Conservation (phyloP, 1,284 basidiomycete species). For the Meripilus lineatus region DNA sequence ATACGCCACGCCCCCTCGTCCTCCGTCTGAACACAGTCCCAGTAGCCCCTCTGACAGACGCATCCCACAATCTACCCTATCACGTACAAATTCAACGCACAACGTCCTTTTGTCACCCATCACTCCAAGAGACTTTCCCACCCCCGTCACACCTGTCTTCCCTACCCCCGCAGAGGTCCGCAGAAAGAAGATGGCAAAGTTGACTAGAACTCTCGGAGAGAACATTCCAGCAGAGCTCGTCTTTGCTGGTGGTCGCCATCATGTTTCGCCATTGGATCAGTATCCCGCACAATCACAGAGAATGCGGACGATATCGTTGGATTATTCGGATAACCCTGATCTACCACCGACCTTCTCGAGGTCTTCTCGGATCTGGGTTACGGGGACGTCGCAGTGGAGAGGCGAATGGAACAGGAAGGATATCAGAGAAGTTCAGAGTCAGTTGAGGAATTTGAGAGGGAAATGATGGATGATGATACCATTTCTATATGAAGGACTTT, state of each 20-base stretch:
- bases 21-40: slow-evolving; percentile 16
- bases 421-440: slow-evolving; percentile 27
- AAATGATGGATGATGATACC: no score
- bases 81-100: no score
- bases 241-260: neutral
- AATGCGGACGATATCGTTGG: slow-evolving; percentile 23
- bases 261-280: neutral
- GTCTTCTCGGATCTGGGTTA: slow-evolving; percentile 22
- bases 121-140: neutral
- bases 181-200: slow-evolving; percentile 38
- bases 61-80: slow-evolving; percentile 11
- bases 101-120: slow-evolving; percentile 1
- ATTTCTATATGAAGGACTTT: no score
- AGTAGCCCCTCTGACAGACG: slow-evolving; percentile 16
- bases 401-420: slow-evolving; percentile 30
- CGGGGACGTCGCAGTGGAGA: slow-evolving; percentile 20
- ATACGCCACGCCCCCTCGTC: slow-evolving; percentile 16
- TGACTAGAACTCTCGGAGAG: slow-evolving; percentile 44
- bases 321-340: slow-evolving; percentile 6
- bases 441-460: slow-evolving; percentile 24
- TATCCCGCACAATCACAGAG: slow-evolving; percentile 1
- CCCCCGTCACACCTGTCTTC: slow-evolving; percentile 2
- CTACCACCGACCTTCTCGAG: neutral
- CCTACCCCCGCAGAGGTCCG: slow-evolving; percentile 15
- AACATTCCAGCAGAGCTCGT: slow-evolving; percentile 47